A percentile compares a stretch with the other conserved stretches of the same genome.
phyloP scores from a whole-genome alignment of 805 yeast genomes.

The Wickerhamiella slavikovae region DNA sequence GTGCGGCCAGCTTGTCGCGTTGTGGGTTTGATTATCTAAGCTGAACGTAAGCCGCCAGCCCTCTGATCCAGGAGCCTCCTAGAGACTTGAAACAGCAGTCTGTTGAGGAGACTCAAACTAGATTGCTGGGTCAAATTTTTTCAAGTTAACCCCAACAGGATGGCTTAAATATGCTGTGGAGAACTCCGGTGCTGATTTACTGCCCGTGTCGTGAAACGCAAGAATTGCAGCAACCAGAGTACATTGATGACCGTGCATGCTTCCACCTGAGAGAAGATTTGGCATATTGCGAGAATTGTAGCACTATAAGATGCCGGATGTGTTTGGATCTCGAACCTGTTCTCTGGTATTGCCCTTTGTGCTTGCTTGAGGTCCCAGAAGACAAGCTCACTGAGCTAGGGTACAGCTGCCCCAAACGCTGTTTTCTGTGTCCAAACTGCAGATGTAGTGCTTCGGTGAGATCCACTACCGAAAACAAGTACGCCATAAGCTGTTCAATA shows the following conservation, averaged over 20 bases:
- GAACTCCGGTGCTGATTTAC: conserved; percentile 4
- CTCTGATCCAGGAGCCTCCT: no score
- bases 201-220: conserved; percentile 5
- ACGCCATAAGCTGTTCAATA: conserved; percentile 9
- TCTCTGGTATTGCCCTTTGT: conserved; percentile 18
- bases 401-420: conserved; percentile 17
- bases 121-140: no score
- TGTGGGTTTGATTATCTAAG: neutral
- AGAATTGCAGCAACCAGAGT: conserved; percentile 6
- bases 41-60: no score
- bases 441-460: conserved; percentile 7
- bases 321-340: conserved; percentile 19
- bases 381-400: conserved; percentile 10
- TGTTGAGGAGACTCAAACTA: no score
- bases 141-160: no score
- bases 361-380: conserved; percentile 16
- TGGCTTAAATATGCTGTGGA: no score
- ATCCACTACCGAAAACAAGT: conserved; percentile 1
- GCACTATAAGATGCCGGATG: conserved; percentile 17
- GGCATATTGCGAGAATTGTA: conserved; percentile 20
- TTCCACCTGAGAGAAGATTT: conserved; percentile 13
- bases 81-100: no score
- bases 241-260: conserved; percentile 9
- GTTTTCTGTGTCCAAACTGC: conserved; percentile 19
- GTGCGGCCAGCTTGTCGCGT: neutral